phyloP scores from a whole-genome alignment of 768 basidiomycete genomes.

The Suillus sp. region DNA sequence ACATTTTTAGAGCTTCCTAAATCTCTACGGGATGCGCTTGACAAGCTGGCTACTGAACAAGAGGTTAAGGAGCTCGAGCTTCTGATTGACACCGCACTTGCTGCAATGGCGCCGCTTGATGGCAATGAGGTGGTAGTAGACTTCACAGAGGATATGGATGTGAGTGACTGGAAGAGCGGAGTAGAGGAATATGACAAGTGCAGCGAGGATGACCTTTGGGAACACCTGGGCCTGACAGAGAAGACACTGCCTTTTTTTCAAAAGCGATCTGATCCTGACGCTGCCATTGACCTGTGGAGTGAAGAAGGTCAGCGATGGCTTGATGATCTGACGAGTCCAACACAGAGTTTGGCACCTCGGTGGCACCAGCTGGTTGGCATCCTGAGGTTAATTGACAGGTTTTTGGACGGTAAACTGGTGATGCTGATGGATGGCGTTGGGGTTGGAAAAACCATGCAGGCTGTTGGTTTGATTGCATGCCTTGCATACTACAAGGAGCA shows the following conservation, averaged over 20 bases:
- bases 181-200: constrained; percentile 3
- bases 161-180: constrained; percentile 4
- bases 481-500: constrained; percentile 12
- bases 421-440: constrained; percentile 30
- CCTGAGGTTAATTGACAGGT: constrained; percentile 19
- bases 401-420: constrained; percentile 9
- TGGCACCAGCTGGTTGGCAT: constrained; percentile 30
- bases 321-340: not conserved
- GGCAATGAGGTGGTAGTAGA: not conserved
- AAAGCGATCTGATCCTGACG: constrained; percentile 4
- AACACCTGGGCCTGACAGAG: not conserved
- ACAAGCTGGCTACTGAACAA: not conserved
- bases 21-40: not conserved
- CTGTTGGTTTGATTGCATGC: constrained; percentile 19
- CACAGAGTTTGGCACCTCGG: constrained; percentile 5
- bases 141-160: not conserved
- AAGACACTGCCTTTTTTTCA: constrained; percentile 14
- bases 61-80: not conserved
- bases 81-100: not conserved
- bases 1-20: not conserved
- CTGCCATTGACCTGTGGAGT: constrained; percentile 13
- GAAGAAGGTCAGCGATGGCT: constrained; percentile 19
- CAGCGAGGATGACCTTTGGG: constrained; percentile 10
- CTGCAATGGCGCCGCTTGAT: not conserved
- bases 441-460: constrained; percentile 28